Percentiles rank a stretch among this genome's conserved stretches.
Evolutionary conservation across 768 basidiomycete genomes (phyloP).

Genomic region (Tylopilus plumbeoviolaceoides): DNA sequence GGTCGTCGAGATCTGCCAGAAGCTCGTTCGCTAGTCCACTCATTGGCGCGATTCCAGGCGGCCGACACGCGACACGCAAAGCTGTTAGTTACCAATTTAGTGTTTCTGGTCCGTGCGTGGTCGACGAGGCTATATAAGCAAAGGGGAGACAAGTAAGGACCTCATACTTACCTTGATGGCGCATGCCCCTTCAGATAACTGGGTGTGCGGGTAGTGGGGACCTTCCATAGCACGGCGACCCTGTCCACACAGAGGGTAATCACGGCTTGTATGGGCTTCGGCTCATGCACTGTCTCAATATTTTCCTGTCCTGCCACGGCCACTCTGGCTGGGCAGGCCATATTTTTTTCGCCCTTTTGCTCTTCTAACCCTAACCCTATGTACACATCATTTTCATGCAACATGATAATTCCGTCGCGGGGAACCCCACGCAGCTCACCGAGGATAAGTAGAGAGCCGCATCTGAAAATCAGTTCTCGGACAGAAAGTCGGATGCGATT

Average conservation of each 20-base stretch:
- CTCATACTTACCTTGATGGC: conserved; percentile 66
- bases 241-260: conserved; percentile 30
- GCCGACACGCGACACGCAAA: neutral
- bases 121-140: conserved; percentile 27
- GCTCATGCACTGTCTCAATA: conserved; percentile 78
- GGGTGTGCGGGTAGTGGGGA: conserved; percentile 55
- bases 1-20: conserved; percentile 84
- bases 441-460: conserved; percentile 81
- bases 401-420: conserved; percentile 73
- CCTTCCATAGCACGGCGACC: conserved; percentile 55
- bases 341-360: neutral
- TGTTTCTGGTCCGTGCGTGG: conserved; percentile 25
- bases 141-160: neutral
- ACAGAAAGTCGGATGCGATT: conserved; percentile 79
- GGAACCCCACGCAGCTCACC: conserved; percentile 80
- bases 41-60: conserved; percentile 39
- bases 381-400: no score
- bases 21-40: conserved; percentile 88
- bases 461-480: conserved; percentile 90
- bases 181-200: conserved; percentile 49
- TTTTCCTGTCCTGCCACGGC: conserved; percentile 69
- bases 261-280: conserved; percentile 46
- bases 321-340: conserved; percentile 41
- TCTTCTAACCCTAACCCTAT: neutral
- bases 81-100: neutral